phyloP scores from a whole-genome alignment of 23 red algal genomes.

The Rhodosorus marinus region DNA sequence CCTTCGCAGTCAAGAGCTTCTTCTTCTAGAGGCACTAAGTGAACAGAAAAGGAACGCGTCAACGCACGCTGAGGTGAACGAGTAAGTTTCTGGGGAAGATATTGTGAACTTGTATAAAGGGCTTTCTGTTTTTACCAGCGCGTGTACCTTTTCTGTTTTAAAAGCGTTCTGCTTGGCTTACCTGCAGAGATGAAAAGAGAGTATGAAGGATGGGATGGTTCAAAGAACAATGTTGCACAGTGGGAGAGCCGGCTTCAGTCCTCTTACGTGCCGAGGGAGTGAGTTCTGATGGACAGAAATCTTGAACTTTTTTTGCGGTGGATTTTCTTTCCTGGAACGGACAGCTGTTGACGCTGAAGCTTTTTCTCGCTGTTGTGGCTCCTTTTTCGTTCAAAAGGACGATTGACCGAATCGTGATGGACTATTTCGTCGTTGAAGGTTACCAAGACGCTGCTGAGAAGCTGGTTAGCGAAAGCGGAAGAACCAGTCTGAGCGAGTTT shows the following conservation, averaged over 20 bases:
- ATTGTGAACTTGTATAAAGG: no score
- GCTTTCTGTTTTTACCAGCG: no score
- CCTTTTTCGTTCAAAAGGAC: neutral
- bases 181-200: neutral
- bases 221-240: neutral
- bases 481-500: conserved; percentile 47
- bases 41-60: no score
- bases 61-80: no score
- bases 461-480: conserved; percentile 35
- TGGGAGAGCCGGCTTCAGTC: no score
- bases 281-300: no score
- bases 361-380: neutral
- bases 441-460: conserved; percentile 84
- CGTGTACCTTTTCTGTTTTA: no score
- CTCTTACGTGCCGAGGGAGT: no score
- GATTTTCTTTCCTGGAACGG: neutral
- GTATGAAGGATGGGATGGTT: neutral
- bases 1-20: no score
- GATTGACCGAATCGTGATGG: conserved; percentile 48
- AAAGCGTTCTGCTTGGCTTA: neutral
- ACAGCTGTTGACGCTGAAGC: neutral
- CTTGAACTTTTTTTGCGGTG: neutral
- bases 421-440: conserved; percentile 97
- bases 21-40: no score
- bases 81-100: no score